A percentile compares a stretch with the other conserved stretches of the same genome.
These are phyloP conservation scores for Magnaporthales sp. DNA, from an alignment of 2,329 filamentous ascomycete genomes.

Conservation along the genomic window DNA sequence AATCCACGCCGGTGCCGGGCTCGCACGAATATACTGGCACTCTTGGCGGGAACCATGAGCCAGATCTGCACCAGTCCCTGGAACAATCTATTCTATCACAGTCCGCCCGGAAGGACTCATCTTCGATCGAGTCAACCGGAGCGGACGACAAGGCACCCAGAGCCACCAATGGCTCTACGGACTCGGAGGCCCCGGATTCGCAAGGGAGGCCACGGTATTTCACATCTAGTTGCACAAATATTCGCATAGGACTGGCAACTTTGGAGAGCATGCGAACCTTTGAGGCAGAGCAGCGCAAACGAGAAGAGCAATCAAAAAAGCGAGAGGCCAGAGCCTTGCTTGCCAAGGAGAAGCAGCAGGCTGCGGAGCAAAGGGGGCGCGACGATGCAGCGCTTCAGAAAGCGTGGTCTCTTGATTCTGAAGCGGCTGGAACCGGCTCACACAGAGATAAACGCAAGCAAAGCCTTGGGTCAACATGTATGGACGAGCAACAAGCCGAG, in stretches of 20 bases:
- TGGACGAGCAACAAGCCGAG: neutral
- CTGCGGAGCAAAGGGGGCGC: neutral
- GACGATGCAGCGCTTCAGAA: neutral
- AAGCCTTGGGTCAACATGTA: neutral
- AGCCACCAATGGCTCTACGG: neutral
- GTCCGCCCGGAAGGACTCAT: neutral
- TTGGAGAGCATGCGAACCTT: slow-evolving; percentile 3
- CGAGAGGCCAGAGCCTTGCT: neutral
- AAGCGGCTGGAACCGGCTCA: neutral
- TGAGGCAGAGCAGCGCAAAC: slow-evolving; percentile 3
- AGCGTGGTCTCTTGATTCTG: neutral
- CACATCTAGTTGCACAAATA: slow-evolving; percentile 1
- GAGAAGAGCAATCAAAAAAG: neutral
- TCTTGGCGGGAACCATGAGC: neutral
- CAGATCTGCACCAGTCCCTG: neutral
- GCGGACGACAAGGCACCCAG: neutral
- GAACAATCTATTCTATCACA: neutral
- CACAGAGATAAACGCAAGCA: neutral
- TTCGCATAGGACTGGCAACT: neutral
- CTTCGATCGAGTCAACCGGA: neutral
- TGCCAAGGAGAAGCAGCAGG: neutral
- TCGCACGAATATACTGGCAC: neutral
- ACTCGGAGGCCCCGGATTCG: slow-evolving; percentile 4
- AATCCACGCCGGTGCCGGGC: neutral
- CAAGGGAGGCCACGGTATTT: slow-evolving; percentile 5